Evolutionary conservation across 306 rosid species (phyloP).

Genomic region (Prunus salicina): DNA sequence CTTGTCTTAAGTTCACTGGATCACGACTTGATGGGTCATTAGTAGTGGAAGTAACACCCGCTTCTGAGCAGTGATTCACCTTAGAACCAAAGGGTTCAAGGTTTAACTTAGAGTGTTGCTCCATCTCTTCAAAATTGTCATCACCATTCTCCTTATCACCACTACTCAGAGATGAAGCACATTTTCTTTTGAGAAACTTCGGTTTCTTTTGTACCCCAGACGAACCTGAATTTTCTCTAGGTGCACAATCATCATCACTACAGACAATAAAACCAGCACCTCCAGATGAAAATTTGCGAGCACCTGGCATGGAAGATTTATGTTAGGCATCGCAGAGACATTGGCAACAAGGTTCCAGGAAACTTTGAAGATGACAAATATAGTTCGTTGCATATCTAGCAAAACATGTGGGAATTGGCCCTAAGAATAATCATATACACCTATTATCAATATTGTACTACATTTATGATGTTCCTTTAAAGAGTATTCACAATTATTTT

Average conservation of each 20-base stretch:
- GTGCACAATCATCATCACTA: constrained; percentile 28
- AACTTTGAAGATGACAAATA: background rate
- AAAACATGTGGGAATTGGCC: background rate
- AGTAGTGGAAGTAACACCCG: background rate
- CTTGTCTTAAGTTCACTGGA: background rate
- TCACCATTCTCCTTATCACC: background rate
- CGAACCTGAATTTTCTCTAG: background rate
- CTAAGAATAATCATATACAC: background rate
- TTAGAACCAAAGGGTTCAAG: constrained; percentile 3
- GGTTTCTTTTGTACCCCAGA: background rate
- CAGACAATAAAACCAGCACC: background rate
- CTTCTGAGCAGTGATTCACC: background rate
- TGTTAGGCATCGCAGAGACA: background rate
- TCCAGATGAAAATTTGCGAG: constrained; percentile 4
- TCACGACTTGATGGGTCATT: background rate
- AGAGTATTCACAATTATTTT: background rate
- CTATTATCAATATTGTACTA: background rate
- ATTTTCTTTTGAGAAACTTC: constrained; percentile 22
- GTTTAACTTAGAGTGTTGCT: background rate
- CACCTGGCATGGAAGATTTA: constrained; percentile 9
- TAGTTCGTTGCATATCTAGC: background rate
- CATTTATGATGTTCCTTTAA: background rate
- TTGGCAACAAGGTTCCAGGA: background rate
- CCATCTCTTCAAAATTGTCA: constrained; percentile 8
- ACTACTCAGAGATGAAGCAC: background rate